A percentile compares a stretch with the other conserved stretches of the same genome.
Evolutionary conservation across 352 stramenopile species (phyloP).

Genomic region (Nothophytophthora sp.): DNA sequence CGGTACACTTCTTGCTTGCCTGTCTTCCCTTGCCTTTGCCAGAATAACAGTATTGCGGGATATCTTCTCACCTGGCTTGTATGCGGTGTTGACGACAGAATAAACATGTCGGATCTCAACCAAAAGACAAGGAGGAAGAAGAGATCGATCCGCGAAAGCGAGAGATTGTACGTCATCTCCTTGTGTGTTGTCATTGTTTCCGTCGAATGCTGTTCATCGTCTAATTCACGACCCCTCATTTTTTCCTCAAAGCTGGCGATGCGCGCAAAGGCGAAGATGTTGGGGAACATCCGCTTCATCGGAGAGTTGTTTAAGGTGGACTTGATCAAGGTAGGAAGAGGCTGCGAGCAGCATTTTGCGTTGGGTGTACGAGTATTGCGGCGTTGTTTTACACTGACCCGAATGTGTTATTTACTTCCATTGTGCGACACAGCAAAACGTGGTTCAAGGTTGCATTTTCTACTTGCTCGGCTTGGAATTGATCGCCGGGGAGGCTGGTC

Average conservation of each 20-base stretch:
- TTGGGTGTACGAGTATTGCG: neutral
- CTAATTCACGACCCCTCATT: too few species aligned
- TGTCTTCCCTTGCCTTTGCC: neutral
- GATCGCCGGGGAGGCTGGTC: constrained; percentile 38
- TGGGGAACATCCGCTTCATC: constrained; percentile 90
- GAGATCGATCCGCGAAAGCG: constrained; percentile 47
- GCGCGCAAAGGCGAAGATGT: constrained; percentile 72
- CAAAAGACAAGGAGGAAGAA: constrained; percentile 43
- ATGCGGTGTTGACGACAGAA: constrained; percentile 29
- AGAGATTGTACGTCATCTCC: constrained; percentile 44
- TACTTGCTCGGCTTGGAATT: constrained; percentile 80
- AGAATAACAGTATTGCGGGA: neutral
- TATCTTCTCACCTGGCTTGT: neutral
- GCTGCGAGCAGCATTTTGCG: neutral
- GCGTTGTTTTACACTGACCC: neutral
- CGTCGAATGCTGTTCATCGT: neutral
- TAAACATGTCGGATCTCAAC: constrained; percentile 32
- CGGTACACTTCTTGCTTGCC: constrained; percentile 22
- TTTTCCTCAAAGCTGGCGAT: constrained; percentile 44
- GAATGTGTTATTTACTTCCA: neutral
- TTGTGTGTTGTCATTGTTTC: neutral
- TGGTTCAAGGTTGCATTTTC: constrained; percentile 79
- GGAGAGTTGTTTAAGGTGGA: constrained; percentile 89
- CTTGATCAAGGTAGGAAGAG: constrained; percentile 62
- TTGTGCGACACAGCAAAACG: constrained; percentile 43